Conservation (phyloP, 2,329 filamentous ascomycete genomes). For the Akanthomyces dipterigenus region DNA sequence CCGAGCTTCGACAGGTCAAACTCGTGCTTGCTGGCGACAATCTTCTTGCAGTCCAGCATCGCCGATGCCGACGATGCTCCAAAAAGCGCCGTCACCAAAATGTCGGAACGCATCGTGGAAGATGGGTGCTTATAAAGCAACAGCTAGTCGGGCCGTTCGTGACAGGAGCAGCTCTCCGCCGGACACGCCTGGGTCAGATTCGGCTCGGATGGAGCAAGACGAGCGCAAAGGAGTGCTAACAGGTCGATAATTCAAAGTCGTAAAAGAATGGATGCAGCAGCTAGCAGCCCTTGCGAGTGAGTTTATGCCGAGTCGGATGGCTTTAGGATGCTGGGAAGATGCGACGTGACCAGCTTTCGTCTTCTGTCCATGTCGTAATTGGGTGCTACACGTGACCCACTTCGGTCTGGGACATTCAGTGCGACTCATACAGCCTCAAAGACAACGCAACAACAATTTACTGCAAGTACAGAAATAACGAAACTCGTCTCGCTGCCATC, state of each 20-base stretch:
- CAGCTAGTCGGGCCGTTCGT: background rate
- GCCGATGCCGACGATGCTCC: constrained; percentile 34
- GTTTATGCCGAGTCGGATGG: background rate
- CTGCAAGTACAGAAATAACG: too few species aligned
- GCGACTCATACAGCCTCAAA: background rate
- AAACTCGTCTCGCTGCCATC: too few species aligned
- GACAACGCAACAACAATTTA: background rate
- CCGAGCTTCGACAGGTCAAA: constrained; percentile 60
- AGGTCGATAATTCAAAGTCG: background rate
- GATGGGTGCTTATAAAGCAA: background rate
- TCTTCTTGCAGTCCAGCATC: constrained; percentile 55
- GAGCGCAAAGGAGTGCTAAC: background rate
- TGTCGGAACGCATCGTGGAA: constrained; percentile 33
- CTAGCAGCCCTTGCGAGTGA: background rate
- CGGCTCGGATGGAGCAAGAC: background rate
- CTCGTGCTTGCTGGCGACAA: constrained; percentile 49
- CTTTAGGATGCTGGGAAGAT: background rate
- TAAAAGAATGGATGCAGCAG: constrained; percentile 9
- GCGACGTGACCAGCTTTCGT: background rate
- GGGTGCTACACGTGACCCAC: constrained; percentile 8
- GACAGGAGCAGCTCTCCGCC: background rate
- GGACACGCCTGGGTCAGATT: background rate
- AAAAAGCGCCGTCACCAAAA: constrained; percentile 32
- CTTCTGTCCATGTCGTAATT: constrained; percentile 2
- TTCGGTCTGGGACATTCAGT: background rate